These are phyloP conservation scores for Purpureocillium lavendulum DNA, from an alignment of 2,329 filamentous ascomycete species.

Conservation along the genomic window DNA sequence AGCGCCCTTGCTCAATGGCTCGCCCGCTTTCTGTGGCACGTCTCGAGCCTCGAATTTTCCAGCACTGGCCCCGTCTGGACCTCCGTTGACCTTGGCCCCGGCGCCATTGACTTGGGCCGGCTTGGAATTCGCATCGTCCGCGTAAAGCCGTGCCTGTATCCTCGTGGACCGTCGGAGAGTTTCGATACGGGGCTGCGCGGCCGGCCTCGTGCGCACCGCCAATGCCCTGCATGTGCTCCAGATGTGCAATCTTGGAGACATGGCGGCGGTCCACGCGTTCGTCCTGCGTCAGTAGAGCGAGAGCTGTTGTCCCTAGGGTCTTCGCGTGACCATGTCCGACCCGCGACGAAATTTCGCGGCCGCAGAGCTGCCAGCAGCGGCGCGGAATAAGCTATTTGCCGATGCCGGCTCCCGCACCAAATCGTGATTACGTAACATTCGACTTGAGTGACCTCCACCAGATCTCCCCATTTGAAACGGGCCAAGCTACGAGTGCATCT, in stretches of 20 bases:
- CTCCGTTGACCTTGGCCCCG: not conserved
- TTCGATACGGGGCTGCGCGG: conserved; percentile 13
- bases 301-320: not conserved
- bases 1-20: not conserved
- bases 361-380: not conserved
- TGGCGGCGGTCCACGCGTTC: conserved; percentile 13
- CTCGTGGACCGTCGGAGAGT: conserved; percentile 12
- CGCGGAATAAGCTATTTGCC: conserved; percentile 11
- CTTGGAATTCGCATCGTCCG: conserved; percentile 17
- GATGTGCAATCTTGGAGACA: conserved; percentile 23
- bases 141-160: conserved; percentile 17
- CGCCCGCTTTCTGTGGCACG: not conserved
- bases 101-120: not conserved
- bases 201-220: conserved; percentile 18
- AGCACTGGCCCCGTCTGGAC: not conserved
- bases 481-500: too few species aligned
- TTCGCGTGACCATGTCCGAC: not conserved
- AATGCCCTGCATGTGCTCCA: conserved; percentile 26
- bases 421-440: conserved; percentile 3
- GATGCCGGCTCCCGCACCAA: not conserved
- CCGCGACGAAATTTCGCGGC: conserved; percentile 2
- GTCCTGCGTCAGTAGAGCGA: not conserved
- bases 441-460: too few species aligned
- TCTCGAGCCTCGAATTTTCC: not conserved
- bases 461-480: too few species aligned